These are phyloP conservation scores for Tricholoma terreum DNA, from an alignment of 768 basidiomycete species.

Conservation along the genomic window DNA sequence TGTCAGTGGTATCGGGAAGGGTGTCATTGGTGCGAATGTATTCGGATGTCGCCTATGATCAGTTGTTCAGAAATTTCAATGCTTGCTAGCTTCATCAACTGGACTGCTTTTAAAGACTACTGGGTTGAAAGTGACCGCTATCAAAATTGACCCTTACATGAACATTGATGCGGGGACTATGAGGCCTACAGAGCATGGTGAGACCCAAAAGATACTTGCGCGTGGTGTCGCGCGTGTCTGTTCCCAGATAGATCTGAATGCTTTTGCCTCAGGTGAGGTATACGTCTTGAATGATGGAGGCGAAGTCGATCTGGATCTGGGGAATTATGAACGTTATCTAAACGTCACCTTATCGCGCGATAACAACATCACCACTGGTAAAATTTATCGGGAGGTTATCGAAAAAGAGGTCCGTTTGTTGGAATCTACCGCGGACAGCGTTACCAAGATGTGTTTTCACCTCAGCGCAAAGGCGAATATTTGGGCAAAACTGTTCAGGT, in stretches of 20 bases:
- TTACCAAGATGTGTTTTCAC: slow-evolving; percentile 1
- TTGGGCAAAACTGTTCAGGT: slow-evolving; percentile 97
- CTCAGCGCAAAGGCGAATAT: slow-evolving; percentile 81
- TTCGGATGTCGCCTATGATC: slow-evolving; percentile 18
- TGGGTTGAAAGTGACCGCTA: slow-evolving; percentile 95
- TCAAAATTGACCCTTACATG: slow-evolving; percentile 99
- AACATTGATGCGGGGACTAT: slow-evolving; percentile 99
- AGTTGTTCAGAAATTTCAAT: slow-evolving; percentile 11
- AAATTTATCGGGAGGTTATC: slow-evolving; percentile 96
- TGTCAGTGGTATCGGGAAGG: slow-evolving; percentile 98
- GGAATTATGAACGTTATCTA: slow-evolving; percentile 98
- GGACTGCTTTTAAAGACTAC: slow-evolving; percentile 93
- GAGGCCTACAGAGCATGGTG: slow-evolving; percentile 97
- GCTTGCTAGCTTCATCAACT: slow-evolving; percentile 84
- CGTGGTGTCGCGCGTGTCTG: slow-evolving; percentile 2
- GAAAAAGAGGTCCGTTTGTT: slow-evolving; percentile 79
- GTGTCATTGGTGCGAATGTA: slow-evolving; percentile 84
- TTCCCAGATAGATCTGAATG: not conserved
- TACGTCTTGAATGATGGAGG: slow-evolving; percentile 98
- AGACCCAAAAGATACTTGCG: slow-evolving; percentile 24
- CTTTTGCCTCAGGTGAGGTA: slow-evolving; percentile 67
- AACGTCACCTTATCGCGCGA: slow-evolving; percentile 91
- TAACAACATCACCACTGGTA: slow-evolving; percentile 98
- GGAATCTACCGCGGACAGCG: not conserved
- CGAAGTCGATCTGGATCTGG: slow-evolving; percentile 95